Evolutionary conservation across 2,329 filamentous ascomycete genomes (phyloP), one percentile per base, ranked within the genome.

Genomic region (Penicillium hordei): DNA sequence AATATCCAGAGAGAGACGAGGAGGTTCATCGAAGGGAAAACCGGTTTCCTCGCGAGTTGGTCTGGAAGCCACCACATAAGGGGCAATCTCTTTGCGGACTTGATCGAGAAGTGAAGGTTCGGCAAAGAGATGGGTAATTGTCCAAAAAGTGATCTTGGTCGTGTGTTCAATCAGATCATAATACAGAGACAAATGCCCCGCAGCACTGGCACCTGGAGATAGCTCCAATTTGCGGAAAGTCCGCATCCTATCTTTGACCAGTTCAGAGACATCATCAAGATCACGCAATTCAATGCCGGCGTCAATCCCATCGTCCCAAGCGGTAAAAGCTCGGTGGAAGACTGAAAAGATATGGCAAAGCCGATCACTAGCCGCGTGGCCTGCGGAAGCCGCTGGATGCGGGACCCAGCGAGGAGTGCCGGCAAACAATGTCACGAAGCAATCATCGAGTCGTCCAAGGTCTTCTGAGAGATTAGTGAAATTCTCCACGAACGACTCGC

Each of bases 391-490:
- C 0, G 77, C 75, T 2, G 83, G 83, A 27, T 83, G 73, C 4
- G 84, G 84, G 19, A 81, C 68, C 76, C 82, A 83, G 23, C 81
- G 78, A 15, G 85, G 83, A 5, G 85, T 66, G 0, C 85, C 85
- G 10, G 81, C 75, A 3, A 82, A 74, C 29, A 88, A 75, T 21
- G 79, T 76, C 44, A 80, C 77, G 65, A 85, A 83, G 5, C 79
- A 80, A 21, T 72, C 70, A 61, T 87, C 83, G 59, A 88, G 72
- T 6, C 72, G 76, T 70, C 82, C 84, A 4, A 88, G 64, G 65
- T 87, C 83, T 3, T 80, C 75, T 19, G 86, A 67, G 60, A 85
- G 73, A 65, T 78, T 64, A 2, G 84, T 78, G 60, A 81, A 83
- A 65, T 78, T 82, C 50, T 79, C 79, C 39, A 81, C 66, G 64